A percentile compares a stretch with the other conserved stretches of the same genome.
Conservation (phyloP, 2,329 filamentous ascomycete genomes). For the Meredithiella fracta region DNA sequence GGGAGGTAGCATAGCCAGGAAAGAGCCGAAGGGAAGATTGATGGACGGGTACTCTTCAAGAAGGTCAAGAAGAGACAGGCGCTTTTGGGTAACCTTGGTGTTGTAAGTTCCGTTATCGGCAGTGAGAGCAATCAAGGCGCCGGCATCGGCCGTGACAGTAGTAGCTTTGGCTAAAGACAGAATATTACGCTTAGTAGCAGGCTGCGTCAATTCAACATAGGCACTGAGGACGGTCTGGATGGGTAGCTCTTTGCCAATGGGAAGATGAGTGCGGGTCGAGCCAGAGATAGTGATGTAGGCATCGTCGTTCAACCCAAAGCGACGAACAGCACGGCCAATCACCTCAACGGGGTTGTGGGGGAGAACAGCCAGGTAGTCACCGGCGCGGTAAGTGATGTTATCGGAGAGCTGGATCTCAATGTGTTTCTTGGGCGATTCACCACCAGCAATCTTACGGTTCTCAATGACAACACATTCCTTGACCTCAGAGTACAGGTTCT, state of each 20-base stretch:
- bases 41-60: constrained; percentile 46
- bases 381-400: constrained; percentile 49
- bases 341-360: constrained; percentile 50
- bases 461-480: constrained; percentile 42
- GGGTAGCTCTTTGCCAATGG: constrained; percentile 39
- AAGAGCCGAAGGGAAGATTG: constrained; percentile 46
- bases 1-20: constrained; percentile 55
- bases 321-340: constrained; percentile 45
- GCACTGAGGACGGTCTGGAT: constrained; percentile 48
- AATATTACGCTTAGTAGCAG: constrained; percentile 47
- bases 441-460: constrained; percentile 33
- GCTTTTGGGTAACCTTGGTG: constrained; percentile 35
- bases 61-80: constrained; percentile 50
- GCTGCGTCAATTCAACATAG: constrained; percentile 58
- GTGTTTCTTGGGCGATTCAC: constrained; percentile 41
- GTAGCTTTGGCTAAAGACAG: constrained; percentile 32
- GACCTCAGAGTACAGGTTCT: constrained; percentile 46
- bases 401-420: constrained; percentile 52
- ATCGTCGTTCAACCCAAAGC: constrained; percentile 54
- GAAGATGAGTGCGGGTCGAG: constrained; percentile 35
- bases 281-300: constrained; percentile 44
- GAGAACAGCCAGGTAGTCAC: constrained; percentile 61
- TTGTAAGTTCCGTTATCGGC: constrained; percentile 27
- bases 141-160: constrained; percentile 27
- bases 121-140: constrained; percentile 31